Conservation (phyloP, 1,284 basidiomycete species). For the Cryptococcus sp. region DNA sequence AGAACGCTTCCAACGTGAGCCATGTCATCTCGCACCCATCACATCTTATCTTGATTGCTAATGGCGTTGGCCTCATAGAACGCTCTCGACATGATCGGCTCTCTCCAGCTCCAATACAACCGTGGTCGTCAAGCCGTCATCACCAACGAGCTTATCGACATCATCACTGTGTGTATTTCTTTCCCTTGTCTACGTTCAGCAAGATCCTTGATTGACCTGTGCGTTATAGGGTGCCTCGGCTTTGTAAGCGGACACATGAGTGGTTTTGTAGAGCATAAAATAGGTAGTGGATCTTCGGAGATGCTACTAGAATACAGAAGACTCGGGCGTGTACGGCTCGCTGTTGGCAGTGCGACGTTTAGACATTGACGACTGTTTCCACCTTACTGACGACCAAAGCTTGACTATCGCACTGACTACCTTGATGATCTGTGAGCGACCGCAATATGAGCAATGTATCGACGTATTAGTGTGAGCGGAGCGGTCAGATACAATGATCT, state of each 20-base stretch:
- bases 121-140: slow-evolving; percentile 99
- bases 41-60: background rate
- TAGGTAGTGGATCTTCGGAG: background rate
- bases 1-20: slow-evolving; percentile 87
- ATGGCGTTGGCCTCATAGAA: slow-evolving; percentile 59
- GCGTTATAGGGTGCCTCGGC: slow-evolving; percentile 42
- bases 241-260: slow-evolving; percentile 25
- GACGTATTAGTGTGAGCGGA: too few species aligned
- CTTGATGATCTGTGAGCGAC: too few species aligned
- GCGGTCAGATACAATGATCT: too few species aligned
- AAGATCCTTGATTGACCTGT: background rate
- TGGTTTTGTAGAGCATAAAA: background rate
- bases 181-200: background rate
- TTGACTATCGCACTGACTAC: too few species aligned
- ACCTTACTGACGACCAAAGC: background rate
- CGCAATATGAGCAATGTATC: too few species aligned
- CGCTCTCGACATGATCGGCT: slow-evolving; percentile 85
- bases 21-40: background rate
- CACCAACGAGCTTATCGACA: slow-evolving; percentile 53
- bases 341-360: background rate
- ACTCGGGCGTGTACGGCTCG: background rate
- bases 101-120: slow-evolving; percentile 92
- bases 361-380: background rate
- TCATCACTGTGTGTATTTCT: slow-evolving; percentile 35
- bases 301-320: slow-evolving; percentile 21